Evolutionary conservation across 2,329 filamentous ascomycete genomes (phyloP).

Genomic region (Xylaria hypoxylon): DNA sequence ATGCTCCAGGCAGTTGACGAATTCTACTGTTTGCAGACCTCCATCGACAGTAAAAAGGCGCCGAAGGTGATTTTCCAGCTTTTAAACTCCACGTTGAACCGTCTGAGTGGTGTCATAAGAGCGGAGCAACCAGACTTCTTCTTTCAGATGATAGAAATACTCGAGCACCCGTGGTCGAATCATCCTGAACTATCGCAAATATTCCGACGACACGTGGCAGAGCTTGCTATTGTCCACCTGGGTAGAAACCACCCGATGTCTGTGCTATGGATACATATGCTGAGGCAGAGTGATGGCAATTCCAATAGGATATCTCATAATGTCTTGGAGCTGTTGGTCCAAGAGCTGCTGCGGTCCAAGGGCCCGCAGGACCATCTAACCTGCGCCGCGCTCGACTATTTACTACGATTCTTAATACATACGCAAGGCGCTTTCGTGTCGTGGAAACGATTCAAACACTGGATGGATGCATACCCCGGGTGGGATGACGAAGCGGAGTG

Average conservation of each 20-base stretch:
- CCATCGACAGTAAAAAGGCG: constrained; percentile 35
- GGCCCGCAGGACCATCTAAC: constrained; percentile 40
- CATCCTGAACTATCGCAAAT: constrained; percentile 38
- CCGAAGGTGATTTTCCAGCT: constrained; percentile 39
- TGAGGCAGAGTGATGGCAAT: constrained; percentile 21
- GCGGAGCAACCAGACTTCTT: constrained; percentile 41
- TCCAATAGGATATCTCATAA: constrained; percentile 27
- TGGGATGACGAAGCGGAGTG: constrained; percentile 34
- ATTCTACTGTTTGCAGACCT: constrained; percentile 41
- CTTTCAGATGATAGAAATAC: constrained; percentile 42
- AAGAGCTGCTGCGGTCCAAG: constrained; percentile 36
- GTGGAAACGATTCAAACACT: constrained; percentile 32
- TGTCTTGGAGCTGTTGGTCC: constrained; percentile 39
- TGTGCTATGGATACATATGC: constrained; percentile 39
- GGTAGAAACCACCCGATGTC: constrained; percentile 41
- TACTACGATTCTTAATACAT: constrained; percentile 38
- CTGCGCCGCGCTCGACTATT: constrained; percentile 38
- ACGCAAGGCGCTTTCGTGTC: constrained; percentile 33
- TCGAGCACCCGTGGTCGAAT: constrained; percentile 42
- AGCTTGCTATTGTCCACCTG: constrained; percentile 39
- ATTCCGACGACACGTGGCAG: constrained; percentile 42
- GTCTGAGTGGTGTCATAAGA: constrained; percentile 38
- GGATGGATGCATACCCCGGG: constrained; percentile 32
- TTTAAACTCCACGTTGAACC: constrained; percentile 41
- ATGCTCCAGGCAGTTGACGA: constrained; percentile 42